Percentiles rank a stretch among this genome's conserved stretches.
These are phyloP conservation scores for Aspergillus mulundensis DNA, from an alignment of 495 filamentous ascomycete genomes.

Conservation along the genomic window DNA sequence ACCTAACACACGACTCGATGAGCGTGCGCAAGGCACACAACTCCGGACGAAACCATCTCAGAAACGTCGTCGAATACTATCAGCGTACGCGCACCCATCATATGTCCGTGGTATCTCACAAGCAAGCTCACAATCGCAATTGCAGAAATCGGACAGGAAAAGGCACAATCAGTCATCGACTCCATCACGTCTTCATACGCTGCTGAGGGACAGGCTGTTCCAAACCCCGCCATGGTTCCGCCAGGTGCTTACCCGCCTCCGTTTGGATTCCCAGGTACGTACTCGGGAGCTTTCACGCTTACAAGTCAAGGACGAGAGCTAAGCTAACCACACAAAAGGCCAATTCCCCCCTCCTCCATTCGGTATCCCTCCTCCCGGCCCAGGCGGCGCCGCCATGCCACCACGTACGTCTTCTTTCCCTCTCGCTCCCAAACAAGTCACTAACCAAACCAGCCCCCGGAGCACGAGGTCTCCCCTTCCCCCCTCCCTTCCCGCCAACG, in stretches of 20 bases:
- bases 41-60: slow-evolving; percentile 88
- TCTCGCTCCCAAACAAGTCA: slow-evolving; percentile 11
- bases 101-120: background rate
- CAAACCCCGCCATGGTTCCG: slow-evolving; percentile 73
- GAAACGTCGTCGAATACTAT: slow-evolving; percentile 98
- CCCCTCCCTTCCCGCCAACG: slow-evolving; percentile 47
- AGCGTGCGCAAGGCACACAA: slow-evolving; percentile 99
- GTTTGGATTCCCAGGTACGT: slow-evolving; percentile 56
- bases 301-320: background rate
- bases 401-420: slow-evolving; percentile 41
- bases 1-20: slow-evolving; percentile 99
- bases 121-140: background rate
- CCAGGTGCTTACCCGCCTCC: slow-evolving; percentile 47
- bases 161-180: slow-evolving; percentile 97
- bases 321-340: slow-evolving; percentile 37
- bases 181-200: slow-evolving; percentile 93
- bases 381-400: slow-evolving; percentile 38
- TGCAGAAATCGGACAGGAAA: slow-evolving; percentile 94
- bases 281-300: background rate
- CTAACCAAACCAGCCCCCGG: slow-evolving; percentile 46
- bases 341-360: slow-evolving; percentile 55
- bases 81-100: slow-evolving; percentile 61
- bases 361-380: slow-evolving; percentile 45
- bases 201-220: slow-evolving; percentile 80
- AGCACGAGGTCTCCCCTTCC: slow-evolving; percentile 64